Base-by-base conservation (phyloP, 176 grass and related monocot species). In the Triticum turgidum region DNA sequence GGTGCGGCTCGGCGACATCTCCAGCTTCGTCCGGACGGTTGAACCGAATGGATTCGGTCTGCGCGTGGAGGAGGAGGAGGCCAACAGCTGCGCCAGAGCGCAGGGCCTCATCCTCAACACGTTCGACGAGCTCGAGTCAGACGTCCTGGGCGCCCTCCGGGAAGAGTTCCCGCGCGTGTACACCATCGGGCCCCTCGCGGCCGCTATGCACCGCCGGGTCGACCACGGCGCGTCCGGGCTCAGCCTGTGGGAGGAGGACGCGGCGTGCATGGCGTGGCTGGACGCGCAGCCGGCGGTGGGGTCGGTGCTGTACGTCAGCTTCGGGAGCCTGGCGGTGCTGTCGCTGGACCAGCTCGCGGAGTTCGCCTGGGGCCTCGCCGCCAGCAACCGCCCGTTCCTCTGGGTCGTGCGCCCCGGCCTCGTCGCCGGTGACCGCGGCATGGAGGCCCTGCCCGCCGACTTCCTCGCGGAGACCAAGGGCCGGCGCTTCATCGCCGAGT, bases 1-100 rank as follows among this genome's bases (percentile, higher is more conserved):
- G 14, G 85, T 95, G 69, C 42, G 89, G 7, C 88, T 98, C 7
- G 92, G 91, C 70, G 96, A 98, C 78, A 76, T 98, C 54, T 94
- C 96, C 33, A 95, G 93, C 82, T 95, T 95, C 83, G 85, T 98
- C 1, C 86, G 96, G 25, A 98, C 96, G 63, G 42, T 91, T 11
- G 87, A 95, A 83, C 83, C 64, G 17, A 54, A 80, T 1, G 86
- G 92, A 72, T 85, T 83, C 81, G 83, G 71, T 74, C 84, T 95
- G 52, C 89, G 94, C 54, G 88, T 91, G 54, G 83, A 85, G 59
- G 74, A 62, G 1, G 84, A 64, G 5, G 93, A 98, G 79, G 81
- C 91, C 8, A 89, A 82, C 76, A 89, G 69, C 87, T 89, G 91
- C 62, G 41, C 81, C 13, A 69, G 81, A 81, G 91, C 93, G 39